phyloP scores from a whole-genome alignment of 148 eudicot species.

The Linanthus parryae region DNA sequence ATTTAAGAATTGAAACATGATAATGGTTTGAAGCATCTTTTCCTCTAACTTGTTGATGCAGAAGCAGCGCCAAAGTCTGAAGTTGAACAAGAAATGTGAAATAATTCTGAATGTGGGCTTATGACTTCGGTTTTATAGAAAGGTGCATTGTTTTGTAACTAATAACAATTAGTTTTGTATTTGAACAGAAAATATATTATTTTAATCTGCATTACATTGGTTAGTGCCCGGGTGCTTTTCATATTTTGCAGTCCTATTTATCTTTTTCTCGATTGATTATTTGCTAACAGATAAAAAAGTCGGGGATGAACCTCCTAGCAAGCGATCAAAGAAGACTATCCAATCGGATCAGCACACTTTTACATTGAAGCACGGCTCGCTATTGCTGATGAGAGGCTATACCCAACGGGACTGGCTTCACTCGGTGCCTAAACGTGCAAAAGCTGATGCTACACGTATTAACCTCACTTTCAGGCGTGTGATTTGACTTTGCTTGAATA shows the following conservation, averaged over 20 bases:
- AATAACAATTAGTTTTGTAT: too few relatives aligned
- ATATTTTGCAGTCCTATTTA: background rate
- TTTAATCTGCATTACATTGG: too few relatives aligned
- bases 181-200: too few relatives aligned
- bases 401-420: slow-evolving; percentile 95
- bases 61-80: too few relatives aligned
- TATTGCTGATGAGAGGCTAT: slow-evolving; percentile 84
- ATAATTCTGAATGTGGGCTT: too few relatives aligned
- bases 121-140: too few relatives aligned
- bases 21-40: too few relatives aligned
- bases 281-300: slow-evolving; percentile 15
- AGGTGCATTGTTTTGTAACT: too few relatives aligned
- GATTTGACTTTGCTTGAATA: slow-evolving; percentile 29
- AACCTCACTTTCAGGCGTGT: slow-evolving; percentile 91
- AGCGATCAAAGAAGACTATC: slow-evolving; percentile 46
- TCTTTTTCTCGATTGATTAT: background rate
- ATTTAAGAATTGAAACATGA: too few relatives aligned
- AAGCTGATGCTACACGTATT: slow-evolving; percentile 59
- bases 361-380: slow-evolving; percentile 71
- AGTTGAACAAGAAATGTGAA: too few relatives aligned
- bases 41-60: too few relatives aligned
- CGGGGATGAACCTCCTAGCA: slow-evolving; percentile 43
- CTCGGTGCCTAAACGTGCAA: slow-evolving; percentile 86
- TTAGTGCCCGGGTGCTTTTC: too few relatives aligned
- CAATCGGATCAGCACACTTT: slow-evolving; percentile 43